These are phyloP conservation scores for Ganoderma sp. DNA, from an alignment of 1,284 basidiomycete species.

Conservation along the genomic window DNA sequence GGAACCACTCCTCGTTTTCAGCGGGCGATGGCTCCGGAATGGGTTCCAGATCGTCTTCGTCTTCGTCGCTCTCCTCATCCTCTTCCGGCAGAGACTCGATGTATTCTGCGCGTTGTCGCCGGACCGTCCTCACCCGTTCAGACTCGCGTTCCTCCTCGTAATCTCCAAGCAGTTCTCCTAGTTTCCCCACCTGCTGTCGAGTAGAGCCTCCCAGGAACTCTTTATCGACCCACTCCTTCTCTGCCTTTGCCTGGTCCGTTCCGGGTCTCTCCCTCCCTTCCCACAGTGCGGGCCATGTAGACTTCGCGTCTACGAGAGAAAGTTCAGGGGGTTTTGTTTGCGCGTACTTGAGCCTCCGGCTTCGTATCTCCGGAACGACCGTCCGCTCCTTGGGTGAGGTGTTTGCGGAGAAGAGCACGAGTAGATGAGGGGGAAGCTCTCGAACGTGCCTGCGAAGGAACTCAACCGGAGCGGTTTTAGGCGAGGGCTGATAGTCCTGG, in stretches of 20 bases:
- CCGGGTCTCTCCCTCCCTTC: constrained; percentile 54
- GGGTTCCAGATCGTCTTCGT: constrained; percentile 45
- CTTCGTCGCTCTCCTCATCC: constrained; percentile 61
- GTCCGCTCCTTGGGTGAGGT: constrained; percentile 74
- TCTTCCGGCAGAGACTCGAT: constrained; percentile 69
- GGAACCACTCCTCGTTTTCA: constrained; percentile 57
- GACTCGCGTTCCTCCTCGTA: constrained; percentile 79
- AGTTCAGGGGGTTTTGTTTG: constrained; percentile 60
- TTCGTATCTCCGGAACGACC: constrained; percentile 64
- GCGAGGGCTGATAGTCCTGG: constrained; percentile 61
- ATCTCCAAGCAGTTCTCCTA: constrained; percentile 65
- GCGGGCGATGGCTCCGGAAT: constrained; percentile 49
- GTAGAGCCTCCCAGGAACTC: constrained; percentile 60
- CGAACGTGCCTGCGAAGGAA: constrained; percentile 67
- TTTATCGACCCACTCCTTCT: constrained; percentile 68
- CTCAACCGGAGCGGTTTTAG: constrained; percentile 52
- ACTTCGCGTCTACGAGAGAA: constrained; percentile 54
- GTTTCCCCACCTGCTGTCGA: constrained; percentile 68
- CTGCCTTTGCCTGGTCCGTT: constrained; percentile 62
- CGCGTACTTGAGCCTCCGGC: constrained; percentile 68
- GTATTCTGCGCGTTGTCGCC: constrained; percentile 49
- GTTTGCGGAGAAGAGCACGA: constrained; percentile 60
- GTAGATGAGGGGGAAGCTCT: constrained; percentile 71
- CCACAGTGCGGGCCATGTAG: constrained; percentile 71
- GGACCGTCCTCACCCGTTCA: constrained; percentile 57